A percentile compares a stretch with the other conserved stretches of the same genome.
phyloP scores from a whole-genome alignment of 2,329 filamentous ascomycete species.

The Colletotrichum endophyticum region DNA sequence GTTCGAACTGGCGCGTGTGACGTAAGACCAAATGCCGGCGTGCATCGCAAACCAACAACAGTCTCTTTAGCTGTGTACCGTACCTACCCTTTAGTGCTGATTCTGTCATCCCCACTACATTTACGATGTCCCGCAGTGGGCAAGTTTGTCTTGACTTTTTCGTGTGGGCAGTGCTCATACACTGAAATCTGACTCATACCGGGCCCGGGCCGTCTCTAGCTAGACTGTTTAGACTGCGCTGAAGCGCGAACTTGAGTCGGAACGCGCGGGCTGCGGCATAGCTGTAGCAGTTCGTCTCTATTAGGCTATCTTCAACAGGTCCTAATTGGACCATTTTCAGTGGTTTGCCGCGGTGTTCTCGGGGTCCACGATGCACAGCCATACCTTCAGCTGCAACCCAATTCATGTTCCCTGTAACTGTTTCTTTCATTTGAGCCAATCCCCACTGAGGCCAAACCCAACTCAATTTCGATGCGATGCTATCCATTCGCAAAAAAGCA shows the following conservation, averaged over 20 bases:
- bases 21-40: neutral
- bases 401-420: neutral
- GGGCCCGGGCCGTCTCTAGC: neutral
- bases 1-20: neutral
- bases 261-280: neutral
- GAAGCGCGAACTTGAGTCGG: neutral
- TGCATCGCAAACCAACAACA: neutral
- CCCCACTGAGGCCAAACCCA: neutral
- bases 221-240: neutral
- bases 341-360: neutral
- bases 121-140: neutral
- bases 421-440: neutral
- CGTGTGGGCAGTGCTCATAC: neutral
- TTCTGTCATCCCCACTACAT: neutral
- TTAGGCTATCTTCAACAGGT: neutral
- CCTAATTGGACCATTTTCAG: neutral
- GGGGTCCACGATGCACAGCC: neutral
- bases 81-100: neutral
- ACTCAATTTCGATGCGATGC: neutral
- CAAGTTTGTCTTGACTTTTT: neutral
- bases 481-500: neutral
- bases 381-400: neutral
- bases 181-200: neutral
- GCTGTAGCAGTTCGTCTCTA: neutral
- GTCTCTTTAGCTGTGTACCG: neutral